Evolutionary conservation across 306 rosid species (phyloP), one percentile per base, ranked within the genome.

Genomic region (Ziziphus jujuba): DNA sequence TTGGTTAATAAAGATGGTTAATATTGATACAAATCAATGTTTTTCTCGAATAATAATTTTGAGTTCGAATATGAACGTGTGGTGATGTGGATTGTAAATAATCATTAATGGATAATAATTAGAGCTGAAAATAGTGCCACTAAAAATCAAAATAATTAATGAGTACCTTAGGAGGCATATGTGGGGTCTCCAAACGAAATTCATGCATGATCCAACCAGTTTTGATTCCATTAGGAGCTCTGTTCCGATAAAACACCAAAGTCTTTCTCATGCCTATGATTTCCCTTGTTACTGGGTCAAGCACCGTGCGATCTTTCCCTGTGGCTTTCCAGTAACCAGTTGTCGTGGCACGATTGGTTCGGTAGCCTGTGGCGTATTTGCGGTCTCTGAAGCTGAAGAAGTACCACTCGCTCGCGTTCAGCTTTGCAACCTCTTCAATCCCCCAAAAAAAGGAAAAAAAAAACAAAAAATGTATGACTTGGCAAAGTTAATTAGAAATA

Each of bases 121-220:
- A 28, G 2, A 28, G 4, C 33, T 28, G 33, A 28, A 28, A 1
- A 28, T 28, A 28, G n/a, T 28, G 33, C 33, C 4, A 28, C 33
- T 28, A 28, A 28, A 28, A 1, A 28, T 1, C 33, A 28, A 28
- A 28, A 28, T 2, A 28, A 28, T 28, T 28, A 28, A 28, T 28
- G 33, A 28, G 33, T 28, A 28, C 99, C 99, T 93, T 95, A 21
- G 99, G 99, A 43, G 95, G 97, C 92, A 84, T 79, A 65, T 95
- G 97, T 80, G 96, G 97, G 80, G 99, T 87, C 86, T 95, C 99
- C 66, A 95, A 72, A 5, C 99, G 87, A 79, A 90, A 95, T 82
- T 95, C 99, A 40, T 95, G 99, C 99, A 95, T 95, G 63, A 93
- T 93, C 98, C 98, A 93, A 31, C 97, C 95, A 0, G 95, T 81